Conservation (phyloP, 345 rosid genomes). For the Gossypium sturtianum region DNA sequence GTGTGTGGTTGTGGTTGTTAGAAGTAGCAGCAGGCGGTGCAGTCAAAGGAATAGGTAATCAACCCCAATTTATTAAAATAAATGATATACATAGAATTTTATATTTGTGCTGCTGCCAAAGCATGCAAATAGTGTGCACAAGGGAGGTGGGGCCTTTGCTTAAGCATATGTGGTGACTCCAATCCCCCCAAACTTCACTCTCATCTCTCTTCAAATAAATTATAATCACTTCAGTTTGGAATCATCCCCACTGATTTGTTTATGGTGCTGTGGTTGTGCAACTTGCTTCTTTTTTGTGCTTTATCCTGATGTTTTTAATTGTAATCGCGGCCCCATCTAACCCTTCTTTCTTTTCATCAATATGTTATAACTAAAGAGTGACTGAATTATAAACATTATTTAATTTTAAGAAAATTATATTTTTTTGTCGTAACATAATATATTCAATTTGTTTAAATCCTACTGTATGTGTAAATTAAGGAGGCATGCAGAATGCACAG, state of each 20-base stretch:
- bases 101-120: background rate
- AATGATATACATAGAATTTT: no score
- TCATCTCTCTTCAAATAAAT: no score
- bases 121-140: slow-evolving; percentile 20
- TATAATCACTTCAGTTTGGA: background rate
- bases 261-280: no score
- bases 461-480: background rate
- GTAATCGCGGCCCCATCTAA: background rate
- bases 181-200: background rate
- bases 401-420: no score
- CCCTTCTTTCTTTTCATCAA: no score
- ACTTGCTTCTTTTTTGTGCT: background rate
- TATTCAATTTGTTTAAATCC: no score
- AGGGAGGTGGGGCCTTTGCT: slow-evolving; percentile 18
- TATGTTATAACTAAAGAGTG: no score
- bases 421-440: no score
- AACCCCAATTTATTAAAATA: slow-evolving; percentile 15
- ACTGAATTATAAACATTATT: no score
- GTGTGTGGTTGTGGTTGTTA: slow-evolving; percentile 25
- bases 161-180: slow-evolving; percentile 9
- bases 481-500: background rate
- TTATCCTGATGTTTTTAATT: background rate
- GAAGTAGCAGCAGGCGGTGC: background rate
- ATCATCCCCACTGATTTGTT: background rate
- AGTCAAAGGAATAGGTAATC: slow-evolving; percentile 45